A percentile compares a stretch with the other conserved stretches of the same genome.
Evolutionary conservation across 768 basidiomycete species (phyloP).

Genomic region (Rhodotorula graminis): DNA sequence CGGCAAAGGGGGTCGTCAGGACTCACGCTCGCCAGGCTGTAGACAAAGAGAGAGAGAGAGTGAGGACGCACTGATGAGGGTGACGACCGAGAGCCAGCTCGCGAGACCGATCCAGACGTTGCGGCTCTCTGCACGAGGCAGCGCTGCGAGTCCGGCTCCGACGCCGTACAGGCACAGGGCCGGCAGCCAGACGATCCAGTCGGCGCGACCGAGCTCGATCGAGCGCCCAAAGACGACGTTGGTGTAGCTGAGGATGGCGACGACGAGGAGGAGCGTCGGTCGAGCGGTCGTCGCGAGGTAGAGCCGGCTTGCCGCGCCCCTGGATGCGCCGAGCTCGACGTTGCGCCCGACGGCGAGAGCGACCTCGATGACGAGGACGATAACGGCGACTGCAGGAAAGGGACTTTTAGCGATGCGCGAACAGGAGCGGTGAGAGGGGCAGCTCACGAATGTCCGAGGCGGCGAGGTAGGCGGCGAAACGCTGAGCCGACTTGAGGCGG

Average conservation of each 20-base stretch:
- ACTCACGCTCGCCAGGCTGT: too few relatives aligned
- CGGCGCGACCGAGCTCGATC: constrained; percentile 21
- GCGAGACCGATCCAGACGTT: constrained; percentile 23
- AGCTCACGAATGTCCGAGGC: constrained; percentile 12
- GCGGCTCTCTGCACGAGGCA: rapidly evolving
- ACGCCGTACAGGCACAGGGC: constrained; percentile 6
- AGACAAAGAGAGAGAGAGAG: too few relatives aligned
- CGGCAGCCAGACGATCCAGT: constrained; percentile 37
- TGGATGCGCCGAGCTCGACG: constrained; percentile 3
- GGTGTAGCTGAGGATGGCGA: constrained; percentile 17
- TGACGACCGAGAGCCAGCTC: constrained; percentile 14
- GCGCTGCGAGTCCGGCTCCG: constrained; percentile 23
- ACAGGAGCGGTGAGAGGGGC: rapidly evolving
- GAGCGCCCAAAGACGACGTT: constrained; percentile 26
- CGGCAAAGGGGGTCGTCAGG: too few relatives aligned
- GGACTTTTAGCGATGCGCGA: background rate
- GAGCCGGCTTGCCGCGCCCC: constrained; percentile 8
- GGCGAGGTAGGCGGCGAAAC: constrained; percentile 23
- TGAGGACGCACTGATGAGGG: constrained; percentile 10
- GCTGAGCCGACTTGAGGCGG: constrained; percentile 27
- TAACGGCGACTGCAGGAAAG: constrained; percentile 7
- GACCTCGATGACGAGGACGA: constrained; percentile 24
- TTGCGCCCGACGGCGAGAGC: background rate
- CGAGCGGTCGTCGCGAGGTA: constrained; percentile 24
- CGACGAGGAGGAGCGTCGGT: constrained; percentile 28